A percentile compares a stretch with the other conserved stretches of the same genome.
phyloP scores from a whole-genome alignment of 495 filamentous ascomycete species.

The Neurospora sp. region DNA sequence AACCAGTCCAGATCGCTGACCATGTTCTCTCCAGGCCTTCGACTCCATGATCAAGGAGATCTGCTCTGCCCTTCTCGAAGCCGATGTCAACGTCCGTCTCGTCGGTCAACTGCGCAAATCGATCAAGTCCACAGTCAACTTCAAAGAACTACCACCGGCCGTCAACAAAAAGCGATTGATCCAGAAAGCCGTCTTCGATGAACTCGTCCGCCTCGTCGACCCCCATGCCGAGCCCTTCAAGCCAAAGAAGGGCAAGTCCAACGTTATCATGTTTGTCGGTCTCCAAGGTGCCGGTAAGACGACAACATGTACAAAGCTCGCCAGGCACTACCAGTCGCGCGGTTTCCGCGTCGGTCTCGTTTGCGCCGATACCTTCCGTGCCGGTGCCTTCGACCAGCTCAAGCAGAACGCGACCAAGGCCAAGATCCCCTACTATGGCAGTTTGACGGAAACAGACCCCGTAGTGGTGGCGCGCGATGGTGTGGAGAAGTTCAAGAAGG shows the following conservation, averaged over 20 bases:
- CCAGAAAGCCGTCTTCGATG: conserved; percentile 96
- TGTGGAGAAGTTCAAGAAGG: conserved; percentile 98
- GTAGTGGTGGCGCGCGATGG: conserved; percentile 86
- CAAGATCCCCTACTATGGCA: conserved; percentile 97
- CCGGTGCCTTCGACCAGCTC: conserved; percentile 94
- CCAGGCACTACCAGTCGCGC: conserved; percentile 85
- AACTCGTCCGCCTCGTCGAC: conserved; percentile 89
- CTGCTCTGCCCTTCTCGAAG: conserved; percentile 82
- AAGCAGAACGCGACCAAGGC: conserved; percentile 99
- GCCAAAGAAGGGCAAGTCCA: conserved; percentile 90
- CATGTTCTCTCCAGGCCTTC: conserved; percentile 58
- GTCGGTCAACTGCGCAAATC: conserved; percentile 87
- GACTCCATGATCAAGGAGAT: conserved; percentile 98
- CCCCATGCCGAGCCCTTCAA: conserved; percentile 94
- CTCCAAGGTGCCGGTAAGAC: conserved; percentile 96
- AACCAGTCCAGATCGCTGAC: not conserved
- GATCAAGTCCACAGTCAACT: conserved; percentile 83
- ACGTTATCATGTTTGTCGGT: conserved; percentile 99
- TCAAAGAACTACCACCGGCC: conserved; percentile 75
- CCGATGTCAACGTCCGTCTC: conserved; percentile 94
- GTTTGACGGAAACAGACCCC: conserved; percentile 89
- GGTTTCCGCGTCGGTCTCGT: conserved; percentile 93
- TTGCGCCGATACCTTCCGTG: conserved; percentile 97
- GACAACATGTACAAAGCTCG: conserved; percentile 95
- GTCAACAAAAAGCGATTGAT: conserved; percentile 98